Conservation (phyloP, 2,329 filamentous ascomycete species). For the Fusarium sp. region DNA sequence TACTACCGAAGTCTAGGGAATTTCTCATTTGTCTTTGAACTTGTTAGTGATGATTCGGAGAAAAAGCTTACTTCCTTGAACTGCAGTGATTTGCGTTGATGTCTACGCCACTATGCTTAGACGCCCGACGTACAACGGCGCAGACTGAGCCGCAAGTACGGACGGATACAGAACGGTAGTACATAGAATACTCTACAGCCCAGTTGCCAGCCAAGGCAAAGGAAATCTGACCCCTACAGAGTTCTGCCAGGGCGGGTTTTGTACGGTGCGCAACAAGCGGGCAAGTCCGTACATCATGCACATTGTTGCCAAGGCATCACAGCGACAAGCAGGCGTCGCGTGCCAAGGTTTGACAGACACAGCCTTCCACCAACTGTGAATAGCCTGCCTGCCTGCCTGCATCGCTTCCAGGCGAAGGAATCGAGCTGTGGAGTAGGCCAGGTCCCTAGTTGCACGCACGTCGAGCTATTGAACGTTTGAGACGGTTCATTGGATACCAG, state of each 20-base stretch:
- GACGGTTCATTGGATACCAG: constrained; percentile 42
- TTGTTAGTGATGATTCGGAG: constrained; percentile 17
- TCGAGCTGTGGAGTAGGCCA: constrained; percentile 38
- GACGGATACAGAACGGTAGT: not conserved
- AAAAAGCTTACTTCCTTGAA: constrained; percentile 15
- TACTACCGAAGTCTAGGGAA: constrained; percentile 19
- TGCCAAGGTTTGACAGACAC: constrained; percentile 28
- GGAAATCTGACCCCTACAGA: not conserved
- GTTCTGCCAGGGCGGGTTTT: constrained; percentile 2
- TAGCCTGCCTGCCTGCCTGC: not conserved
- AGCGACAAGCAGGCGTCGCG: constrained; percentile 5
- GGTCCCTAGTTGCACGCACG: constrained; percentile 19
- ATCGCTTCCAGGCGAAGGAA: constrained; percentile 27
- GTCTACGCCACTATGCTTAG: not conserved
- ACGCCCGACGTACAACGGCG: constrained; percentile 16
- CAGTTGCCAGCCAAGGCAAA: too few relatives aligned
- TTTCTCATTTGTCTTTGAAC: constrained; percentile 4
- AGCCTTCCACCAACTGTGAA: constrained; percentile 31
- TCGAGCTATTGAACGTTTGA: constrained; percentile 32
- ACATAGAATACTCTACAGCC: not conserved
- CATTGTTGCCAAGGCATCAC: constrained; percentile 15
- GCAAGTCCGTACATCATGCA: constrained; percentile 32
- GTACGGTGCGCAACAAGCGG: constrained; percentile 25
- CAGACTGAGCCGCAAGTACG: constrained; percentile 1
- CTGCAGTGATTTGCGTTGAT: not conserved